These are phyloP conservation scores for Pelargonium australe DNA, from an alignment of 441 rosid species.

Conservation along the genomic window DNA sequence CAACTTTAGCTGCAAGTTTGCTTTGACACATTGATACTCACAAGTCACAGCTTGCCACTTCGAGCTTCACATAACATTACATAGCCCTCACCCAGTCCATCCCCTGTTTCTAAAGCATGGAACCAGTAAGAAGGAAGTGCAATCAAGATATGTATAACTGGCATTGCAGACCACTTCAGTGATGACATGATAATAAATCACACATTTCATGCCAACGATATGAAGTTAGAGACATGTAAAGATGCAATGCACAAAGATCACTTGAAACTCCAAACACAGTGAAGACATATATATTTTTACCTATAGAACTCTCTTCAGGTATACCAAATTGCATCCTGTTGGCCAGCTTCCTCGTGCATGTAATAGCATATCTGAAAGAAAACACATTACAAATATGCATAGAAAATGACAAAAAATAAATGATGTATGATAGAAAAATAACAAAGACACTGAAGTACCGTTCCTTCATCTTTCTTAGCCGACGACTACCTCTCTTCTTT, in stretches of 20 bases:
- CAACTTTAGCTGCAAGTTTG: slow-evolving; percentile 88
- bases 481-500: slow-evolving; percentile 91
- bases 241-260: neutral
- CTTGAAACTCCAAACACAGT: neutral
- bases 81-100: slow-evolving; percentile 93
- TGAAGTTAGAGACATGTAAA: neutral
- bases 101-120: slow-evolving; percentile 47
- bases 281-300: slow-evolving; percentile 30
- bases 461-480: slow-evolving; percentile 91
- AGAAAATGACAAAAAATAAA: neutral
- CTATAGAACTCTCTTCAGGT: slow-evolving; percentile 94
- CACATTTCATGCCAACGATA: neutral
- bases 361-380: slow-evolving; percentile 69
- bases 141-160: neutral
- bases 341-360: slow-evolving; percentile 95
- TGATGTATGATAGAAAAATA: neutral
- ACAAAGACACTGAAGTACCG: slow-evolving; percentile 33
- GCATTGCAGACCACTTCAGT: neutral
- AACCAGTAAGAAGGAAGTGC: slow-evolving; percentile 9
- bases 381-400: neutral
- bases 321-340: slow-evolving; percentile 95
- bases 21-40: slow-evolving; percentile 35
- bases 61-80: slow-evolving; percentile 99
- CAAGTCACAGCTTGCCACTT: slow-evolving; percentile 78
- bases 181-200: neutral